phyloP scores from a whole-genome alignment of 371 early-diverging fungal species.

The Mortierella sp. region DNA sequence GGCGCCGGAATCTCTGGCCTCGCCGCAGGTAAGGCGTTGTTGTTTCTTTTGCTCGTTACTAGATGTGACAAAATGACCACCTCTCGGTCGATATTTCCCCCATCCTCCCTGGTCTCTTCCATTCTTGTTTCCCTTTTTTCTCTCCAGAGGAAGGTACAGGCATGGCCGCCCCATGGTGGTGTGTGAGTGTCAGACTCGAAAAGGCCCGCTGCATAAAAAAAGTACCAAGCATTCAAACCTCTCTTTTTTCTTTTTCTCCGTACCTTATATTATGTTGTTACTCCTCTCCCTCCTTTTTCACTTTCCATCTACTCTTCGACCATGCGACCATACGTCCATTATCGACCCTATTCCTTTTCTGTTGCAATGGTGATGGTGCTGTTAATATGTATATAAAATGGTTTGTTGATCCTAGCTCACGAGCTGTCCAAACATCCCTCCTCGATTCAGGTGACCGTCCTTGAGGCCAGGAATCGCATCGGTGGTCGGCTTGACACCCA shows the following conservation, averaged over 20 bases:
- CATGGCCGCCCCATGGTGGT: conserved; percentile 17
- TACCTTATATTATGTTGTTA: background rate
- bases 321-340: background rate
- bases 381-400: background rate
- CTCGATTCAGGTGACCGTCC: conserved; percentile 55
- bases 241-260: background rate
- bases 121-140: conserved; percentile 15
- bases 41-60: background rate
- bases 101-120: conserved; percentile 14
- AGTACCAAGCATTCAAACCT: conserved; percentile 18
- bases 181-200: conserved; percentile 18
- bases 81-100: conserved; percentile 16
- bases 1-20: conserved; percentile 60
- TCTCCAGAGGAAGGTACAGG: conserved; percentile 16
- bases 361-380: background rate
- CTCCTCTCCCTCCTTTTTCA: background rate
- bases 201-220: conserved; percentile 16
- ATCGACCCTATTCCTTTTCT: background rate
- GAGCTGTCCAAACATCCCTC: conserved; percentile 56
- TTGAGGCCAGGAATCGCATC: conserved; percentile 55
- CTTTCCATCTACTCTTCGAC: background rate
- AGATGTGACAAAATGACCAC: background rate
- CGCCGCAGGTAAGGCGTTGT: conserved; percentile 45
- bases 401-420: conserved; percentile 39
- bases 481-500: conserved; percentile 56